Evolutionary conservation across 2,329 filamentous ascomycete species (phyloP), one percentile per base, ranked within the genome.

Genomic region (Xylaria sp.): DNA sequence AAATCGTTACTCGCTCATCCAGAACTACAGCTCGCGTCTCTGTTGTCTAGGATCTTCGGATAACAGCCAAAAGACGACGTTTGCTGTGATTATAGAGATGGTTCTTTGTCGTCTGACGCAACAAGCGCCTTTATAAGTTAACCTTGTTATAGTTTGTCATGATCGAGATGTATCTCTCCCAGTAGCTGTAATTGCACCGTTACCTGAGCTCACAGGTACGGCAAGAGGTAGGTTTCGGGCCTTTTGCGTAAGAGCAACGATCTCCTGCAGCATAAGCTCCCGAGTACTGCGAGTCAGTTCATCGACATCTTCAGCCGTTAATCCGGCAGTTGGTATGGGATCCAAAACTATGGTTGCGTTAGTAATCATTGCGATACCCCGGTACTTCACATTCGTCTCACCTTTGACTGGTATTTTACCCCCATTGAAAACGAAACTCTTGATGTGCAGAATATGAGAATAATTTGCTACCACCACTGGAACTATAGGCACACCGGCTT

Each of bases 401-500:
- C 92, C 89, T 82, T 92, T 94, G 68, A 94, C 84, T 13, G 92
- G 92, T 67, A 98, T 89, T 49, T 80, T 84, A 49, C 92, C 92
- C 0, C 87, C 79, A 50, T 86, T 88, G 76, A 95, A 95, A 45
- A 87, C 82, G 72, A 87, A 77, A 50, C 83, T 83, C 80, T 89
- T 89, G 72, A 89, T 79, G 73, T 88, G 89, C 70, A 94, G 80
- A 38, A 94, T 77, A 76, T 93, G 87, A 73, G 90, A 90, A 79
- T 95, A 95, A 80, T 94, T 94, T 77, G 92, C 91, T 33, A 89
- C 87, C 53, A 94, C 90, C 39, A 96, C 86, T 0, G 96, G 96
- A 3, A 99, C 90, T 74, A 99, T 92, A 29, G 94, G 94, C 5
- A 97, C 96, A 71, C 93, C 92, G 1, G 95, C 95, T 84, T 98